A percentile compares a stretch with the other conserved stretches of the same genome.
phyloP scores from a whole-genome alignment of 192 early-diverging fungal genomes.

The Rhizoclosmatium globosum region DNA sequence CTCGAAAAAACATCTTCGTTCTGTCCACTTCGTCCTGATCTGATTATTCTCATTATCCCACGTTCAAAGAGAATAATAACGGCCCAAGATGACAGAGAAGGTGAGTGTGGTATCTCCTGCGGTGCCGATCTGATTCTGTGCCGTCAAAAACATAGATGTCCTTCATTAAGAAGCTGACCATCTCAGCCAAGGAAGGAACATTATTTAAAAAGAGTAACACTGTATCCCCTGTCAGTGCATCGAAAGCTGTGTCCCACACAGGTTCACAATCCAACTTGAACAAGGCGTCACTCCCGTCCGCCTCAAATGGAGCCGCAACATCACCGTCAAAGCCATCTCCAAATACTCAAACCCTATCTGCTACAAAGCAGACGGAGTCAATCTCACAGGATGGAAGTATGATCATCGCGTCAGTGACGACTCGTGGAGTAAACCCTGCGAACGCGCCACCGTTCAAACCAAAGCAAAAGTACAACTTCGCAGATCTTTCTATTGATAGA shows the following conservation, averaged over 20 bases:
- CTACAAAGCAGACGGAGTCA: neutral
- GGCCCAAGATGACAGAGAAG: neutral
- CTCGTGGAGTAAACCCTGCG: constrained; percentile 27
- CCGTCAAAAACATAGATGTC: neutral
- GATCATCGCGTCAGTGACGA: neutral
- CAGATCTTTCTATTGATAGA: constrained; percentile 83
- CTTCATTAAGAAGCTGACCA: constrained; percentile 41
- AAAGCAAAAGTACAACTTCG: constrained; percentile 59
- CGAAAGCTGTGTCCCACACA: neutral
- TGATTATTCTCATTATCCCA: neutral
- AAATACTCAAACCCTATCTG: neutral
- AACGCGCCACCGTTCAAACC: constrained; percentile 26
- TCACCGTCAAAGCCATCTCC: neutral
- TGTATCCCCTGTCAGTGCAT: constrained; percentile 22
- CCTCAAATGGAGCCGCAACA: constrained; percentile 5
- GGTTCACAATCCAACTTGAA: neutral
- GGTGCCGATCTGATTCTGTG: too few relatives aligned
- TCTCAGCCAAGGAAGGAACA: constrained; percentile 31
- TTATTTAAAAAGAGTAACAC: constrained; percentile 36
- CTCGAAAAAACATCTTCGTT: too few relatives aligned
- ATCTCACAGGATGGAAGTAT: neutral
- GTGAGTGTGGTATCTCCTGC: too few relatives aligned
- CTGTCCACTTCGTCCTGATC: too few relatives aligned
- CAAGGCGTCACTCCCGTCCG: neutral
- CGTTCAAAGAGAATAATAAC: neutral